Conservation (phyloP, 495 filamentous ascomycete species). For the Xylaria scruposa region DNA sequence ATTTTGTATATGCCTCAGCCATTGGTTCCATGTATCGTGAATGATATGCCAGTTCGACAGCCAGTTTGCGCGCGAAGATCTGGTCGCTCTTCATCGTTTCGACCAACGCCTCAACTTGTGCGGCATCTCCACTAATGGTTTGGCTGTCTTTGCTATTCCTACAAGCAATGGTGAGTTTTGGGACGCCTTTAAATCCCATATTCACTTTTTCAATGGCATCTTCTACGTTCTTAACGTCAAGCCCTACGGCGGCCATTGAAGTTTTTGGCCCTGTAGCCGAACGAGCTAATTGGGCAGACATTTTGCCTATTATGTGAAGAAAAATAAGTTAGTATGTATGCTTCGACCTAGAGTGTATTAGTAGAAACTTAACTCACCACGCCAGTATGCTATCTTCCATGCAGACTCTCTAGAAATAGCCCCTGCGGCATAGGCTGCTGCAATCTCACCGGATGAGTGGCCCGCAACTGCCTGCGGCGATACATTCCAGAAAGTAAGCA, state of each 20-base stretch:
- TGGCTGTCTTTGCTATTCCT: constrained; percentile 50
- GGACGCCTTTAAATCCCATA: not conserved
- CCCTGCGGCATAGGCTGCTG: constrained; percentile 52
- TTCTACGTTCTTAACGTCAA: constrained; percentile 28
- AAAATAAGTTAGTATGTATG: not conserved
- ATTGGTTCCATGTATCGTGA: constrained; percentile 40
- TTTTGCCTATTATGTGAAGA: not conserved
- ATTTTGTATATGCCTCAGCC: constrained; percentile 31
- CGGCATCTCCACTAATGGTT: constrained; percentile 48
- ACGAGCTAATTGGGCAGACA: constrained; percentile 20
- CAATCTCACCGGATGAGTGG: constrained; percentile 67
- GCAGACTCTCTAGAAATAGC: constrained; percentile 53
- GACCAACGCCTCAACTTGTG: constrained; percentile 36
- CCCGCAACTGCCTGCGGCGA: constrained; percentile 57
- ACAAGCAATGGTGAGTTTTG: constrained; percentile 44
- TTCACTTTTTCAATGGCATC: constrained; percentile 1
- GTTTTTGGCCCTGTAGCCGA: constrained; percentile 21
- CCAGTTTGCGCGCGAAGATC: constrained; percentile 35
- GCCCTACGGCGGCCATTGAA: constrained; percentile 47
- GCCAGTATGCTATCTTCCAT: constrained; percentile 57
- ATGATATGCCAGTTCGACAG: constrained; percentile 41
- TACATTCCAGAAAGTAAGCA: constrained; percentile 61
- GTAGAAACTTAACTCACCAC: constrained; percentile 28
- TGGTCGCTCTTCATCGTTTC: constrained; percentile 6
- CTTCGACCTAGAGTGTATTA: not conserved